Conservation (phyloP, 495 filamentous ascomycete species). For the Penicillium verhagenii region DNA sequence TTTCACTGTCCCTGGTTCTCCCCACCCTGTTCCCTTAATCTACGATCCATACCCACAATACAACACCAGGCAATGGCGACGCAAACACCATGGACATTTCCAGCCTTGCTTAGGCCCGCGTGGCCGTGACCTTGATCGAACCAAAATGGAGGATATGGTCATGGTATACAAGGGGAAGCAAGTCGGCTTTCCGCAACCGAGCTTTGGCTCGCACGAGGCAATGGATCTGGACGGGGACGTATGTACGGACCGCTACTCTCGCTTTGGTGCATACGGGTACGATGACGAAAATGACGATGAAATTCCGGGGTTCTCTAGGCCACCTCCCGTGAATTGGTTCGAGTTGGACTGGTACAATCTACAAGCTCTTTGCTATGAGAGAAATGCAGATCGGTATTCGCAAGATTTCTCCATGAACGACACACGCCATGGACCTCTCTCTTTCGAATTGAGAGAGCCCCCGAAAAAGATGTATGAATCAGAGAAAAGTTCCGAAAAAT, state of each 20-base stretch:
- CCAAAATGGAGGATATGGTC: conserved; percentile 45
- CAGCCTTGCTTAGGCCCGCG: conserved; percentile 48
- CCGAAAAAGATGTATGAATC: conserved; percentile 6
- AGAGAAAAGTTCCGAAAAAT: background rate
- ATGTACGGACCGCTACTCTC: conserved; percentile 55
- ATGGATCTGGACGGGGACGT: conserved; percentile 44
- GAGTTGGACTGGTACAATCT: conserved; percentile 68
- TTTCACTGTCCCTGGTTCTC: background rate
- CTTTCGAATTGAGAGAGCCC: conserved; percentile 17
- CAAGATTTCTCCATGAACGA: background rate
- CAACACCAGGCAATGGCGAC: conserved; percentile 44
- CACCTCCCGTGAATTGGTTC: conserved; percentile 57
- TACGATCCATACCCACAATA: conserved; percentile 55
- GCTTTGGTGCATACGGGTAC: conserved; percentile 53
- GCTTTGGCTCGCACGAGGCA: conserved; percentile 49
- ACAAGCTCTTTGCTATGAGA: conserved; percentile 59
- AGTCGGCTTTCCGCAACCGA: conserved; percentile 37
- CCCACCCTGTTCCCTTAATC: conserved; percentile 26
- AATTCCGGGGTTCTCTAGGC: conserved; percentile 18
- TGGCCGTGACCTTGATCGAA: conserved; percentile 41
- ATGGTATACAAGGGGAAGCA: conserved; percentile 42
- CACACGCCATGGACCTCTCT: conserved; percentile 12
- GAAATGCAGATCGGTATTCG: conserved; percentile 61
- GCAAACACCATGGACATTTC: conserved; percentile 38
- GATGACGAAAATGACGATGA: conserved; percentile 31